A percentile compares a stretch with the other conserved stretches of the same genome.
Conservation (phyloP, 2,329 filamentous ascomycete genomes). For the Penicillium sclerotigenum region DNA sequence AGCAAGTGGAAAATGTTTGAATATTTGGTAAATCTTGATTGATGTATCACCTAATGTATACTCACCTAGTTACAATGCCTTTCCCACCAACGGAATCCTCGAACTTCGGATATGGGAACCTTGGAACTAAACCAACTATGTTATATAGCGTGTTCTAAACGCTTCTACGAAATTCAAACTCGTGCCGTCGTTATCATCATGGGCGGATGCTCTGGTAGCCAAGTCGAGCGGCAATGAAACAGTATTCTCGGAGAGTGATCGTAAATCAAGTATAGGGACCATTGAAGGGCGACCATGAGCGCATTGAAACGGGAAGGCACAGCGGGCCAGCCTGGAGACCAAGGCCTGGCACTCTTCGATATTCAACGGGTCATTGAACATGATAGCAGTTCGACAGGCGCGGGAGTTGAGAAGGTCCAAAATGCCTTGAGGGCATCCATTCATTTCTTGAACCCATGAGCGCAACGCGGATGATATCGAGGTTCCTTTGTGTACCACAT, state of each 20-base stretch:
- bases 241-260: not conserved
- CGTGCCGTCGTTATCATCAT: constrained; percentile 3
- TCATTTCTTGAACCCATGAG: constrained; percentile 61
- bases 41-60: not conserved
- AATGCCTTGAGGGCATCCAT: constrained; percentile 70
- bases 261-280: constrained; percentile 43
- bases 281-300: constrained; percentile 51
- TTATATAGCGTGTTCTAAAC: constrained; percentile 15
- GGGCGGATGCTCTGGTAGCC: not conserved
- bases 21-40: not conserved
- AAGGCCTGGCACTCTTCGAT: constrained; percentile 40
- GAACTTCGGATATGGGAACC: not conserved
- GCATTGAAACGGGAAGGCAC: constrained; percentile 50
- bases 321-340: constrained; percentile 38
- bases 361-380: constrained; percentile 49
- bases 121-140: constrained; percentile 3
- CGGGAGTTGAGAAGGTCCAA: constrained; percentile 59
- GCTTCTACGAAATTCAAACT: constrained; percentile 16
- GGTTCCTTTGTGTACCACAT: not conserved
- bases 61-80: not conserved
- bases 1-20: not conserved
- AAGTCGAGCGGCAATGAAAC: not conserved
- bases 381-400: constrained; percentile 49
- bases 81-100: not conserved
- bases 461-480: not conserved